Evolutionary conservation across 1,284 basidiomycete species (phyloP).

Genomic region (Ganoderma lingzhi): DNA sequence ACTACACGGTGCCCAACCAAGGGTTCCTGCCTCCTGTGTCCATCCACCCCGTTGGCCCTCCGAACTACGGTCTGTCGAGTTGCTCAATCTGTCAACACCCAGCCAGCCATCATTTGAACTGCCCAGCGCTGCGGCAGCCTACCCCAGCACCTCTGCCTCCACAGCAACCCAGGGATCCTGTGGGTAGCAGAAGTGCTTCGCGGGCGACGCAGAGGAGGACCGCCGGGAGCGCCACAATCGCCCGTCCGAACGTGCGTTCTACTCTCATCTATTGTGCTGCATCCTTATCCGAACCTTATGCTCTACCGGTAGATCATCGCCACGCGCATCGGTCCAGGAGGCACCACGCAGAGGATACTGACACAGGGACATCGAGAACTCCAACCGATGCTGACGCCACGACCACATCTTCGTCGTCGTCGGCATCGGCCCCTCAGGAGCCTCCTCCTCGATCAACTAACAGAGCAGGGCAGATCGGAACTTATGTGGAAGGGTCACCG

Average conservation of each 20-base stretch:
- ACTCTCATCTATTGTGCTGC: not conserved
- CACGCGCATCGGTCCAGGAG: not conserved
- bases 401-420: not conserved
- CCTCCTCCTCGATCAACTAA: not conserved
- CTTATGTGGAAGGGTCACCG: not conserved
- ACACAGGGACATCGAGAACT: not conserved
- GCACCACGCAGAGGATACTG: not conserved
- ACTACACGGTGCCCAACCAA: not conserved
- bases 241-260: not conserved
- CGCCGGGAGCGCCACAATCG: constrained; percentile 6
- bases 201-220: not conserved
- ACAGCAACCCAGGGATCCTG: not conserved
- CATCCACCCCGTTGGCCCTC: not conserved
- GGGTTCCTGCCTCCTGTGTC: not conserved
- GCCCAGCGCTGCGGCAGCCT: not conserved
- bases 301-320: not conserved
- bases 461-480: not conserved
- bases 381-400: not conserved
- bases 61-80: not conserved
- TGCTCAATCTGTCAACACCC: not conserved
- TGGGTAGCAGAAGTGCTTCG: not conserved
- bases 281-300: not conserved
- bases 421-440: not conserved
- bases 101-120: not conserved
- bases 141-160: not conserved